These are phyloP conservation scores for Venturia pyrina DNA, from an alignment of 2,329 filamentous ascomycete genomes.

Conservation along the genomic window DNA sequence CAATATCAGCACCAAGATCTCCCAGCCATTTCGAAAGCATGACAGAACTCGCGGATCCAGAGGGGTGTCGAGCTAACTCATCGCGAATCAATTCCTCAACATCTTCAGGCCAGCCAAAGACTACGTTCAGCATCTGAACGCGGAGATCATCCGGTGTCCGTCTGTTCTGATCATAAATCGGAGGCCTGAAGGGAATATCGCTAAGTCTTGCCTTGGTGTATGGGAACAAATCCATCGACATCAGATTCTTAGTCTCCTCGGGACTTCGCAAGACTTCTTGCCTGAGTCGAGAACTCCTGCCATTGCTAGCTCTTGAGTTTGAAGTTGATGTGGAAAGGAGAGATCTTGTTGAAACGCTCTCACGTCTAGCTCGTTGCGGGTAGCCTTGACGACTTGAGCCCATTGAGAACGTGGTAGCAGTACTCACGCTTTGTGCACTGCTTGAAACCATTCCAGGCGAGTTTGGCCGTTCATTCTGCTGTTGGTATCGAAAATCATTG, in stretches of 20 bases:
- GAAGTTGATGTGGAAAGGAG: conserved; percentile 17
- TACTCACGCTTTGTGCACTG: conserved; percentile 23
- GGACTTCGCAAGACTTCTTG: conserved; percentile 75
- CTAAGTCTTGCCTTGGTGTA: conserved; percentile 70
- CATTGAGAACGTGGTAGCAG: conserved; percentile 27
- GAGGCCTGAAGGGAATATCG: conserved; percentile 72
- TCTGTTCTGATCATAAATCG: conserved; percentile 38
- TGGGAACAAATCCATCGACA: conserved; percentile 70
- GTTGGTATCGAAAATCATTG: background rate
- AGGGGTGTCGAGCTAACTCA: conserved; percentile 47
- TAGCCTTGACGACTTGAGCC: conserved; percentile 17
- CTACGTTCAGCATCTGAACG: conserved; percentile 80
- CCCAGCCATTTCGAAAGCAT: conserved; percentile 89
- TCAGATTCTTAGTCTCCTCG: conserved; percentile 49
- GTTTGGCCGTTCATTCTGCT: conserved; percentile 6
- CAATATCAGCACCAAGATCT: conserved; percentile 69
- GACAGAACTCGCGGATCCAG: conserved; percentile 65
- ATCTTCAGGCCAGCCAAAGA: conserved; percentile 91
- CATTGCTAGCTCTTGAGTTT: background rate
- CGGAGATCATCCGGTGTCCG: conserved; percentile 61
- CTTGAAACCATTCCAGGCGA: conserved; percentile 13
- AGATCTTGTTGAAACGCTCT: conserved; percentile 35
- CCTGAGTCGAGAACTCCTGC: conserved; percentile 56
- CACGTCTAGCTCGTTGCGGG: conserved; percentile 18
- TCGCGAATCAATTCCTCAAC: conserved; percentile 73